These are phyloP conservation scores for Pneumocystis sp. DNA, from an alignment of 1,139 yeast species.

Conservation along the genomic window DNA sequence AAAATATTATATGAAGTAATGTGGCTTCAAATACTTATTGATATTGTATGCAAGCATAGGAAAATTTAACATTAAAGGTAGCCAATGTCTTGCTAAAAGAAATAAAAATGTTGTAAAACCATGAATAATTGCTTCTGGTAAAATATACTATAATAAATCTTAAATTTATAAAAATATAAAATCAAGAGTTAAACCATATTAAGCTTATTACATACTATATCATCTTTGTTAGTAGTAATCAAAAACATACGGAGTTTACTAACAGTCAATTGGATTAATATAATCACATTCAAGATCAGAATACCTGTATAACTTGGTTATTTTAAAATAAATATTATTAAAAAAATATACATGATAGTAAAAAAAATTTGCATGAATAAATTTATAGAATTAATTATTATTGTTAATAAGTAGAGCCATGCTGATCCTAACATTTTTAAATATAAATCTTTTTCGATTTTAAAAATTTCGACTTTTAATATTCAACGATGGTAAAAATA, in stretches of 20 bases:
- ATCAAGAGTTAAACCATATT: neutral
- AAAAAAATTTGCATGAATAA: slow-evolving; percentile 1
- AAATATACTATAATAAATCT: slow-evolving; percentile 26
- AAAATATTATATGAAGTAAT: neutral
- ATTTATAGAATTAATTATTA: neutral
- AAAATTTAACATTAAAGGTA: slow-evolving; percentile 67
- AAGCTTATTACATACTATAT: neutral
- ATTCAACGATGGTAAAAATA: neutral
- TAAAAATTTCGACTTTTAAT: neutral
- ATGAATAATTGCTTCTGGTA: slow-evolving; percentile 84
- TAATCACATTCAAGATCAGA: neutral
- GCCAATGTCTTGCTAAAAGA: slow-evolving; percentile 85
- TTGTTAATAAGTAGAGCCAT: neutral
- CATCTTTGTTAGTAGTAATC: neutral
- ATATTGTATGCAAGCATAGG: slow-evolving; percentile 75
- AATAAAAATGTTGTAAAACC: slow-evolving; percentile 57
- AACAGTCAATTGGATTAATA: slow-evolving; percentile 2
- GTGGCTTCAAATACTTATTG: slow-evolving; percentile 37
- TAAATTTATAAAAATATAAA: neutral
- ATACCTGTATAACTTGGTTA: neutral
- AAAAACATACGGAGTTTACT: neutral
- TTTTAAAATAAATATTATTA: neutral
- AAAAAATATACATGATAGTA: neutral
- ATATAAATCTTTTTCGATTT: neutral
- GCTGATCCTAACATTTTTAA: neutral